Base-by-base conservation (phyloP, 2,329 filamentous ascomycete species). In the Penicillium corylophilum region DNA sequence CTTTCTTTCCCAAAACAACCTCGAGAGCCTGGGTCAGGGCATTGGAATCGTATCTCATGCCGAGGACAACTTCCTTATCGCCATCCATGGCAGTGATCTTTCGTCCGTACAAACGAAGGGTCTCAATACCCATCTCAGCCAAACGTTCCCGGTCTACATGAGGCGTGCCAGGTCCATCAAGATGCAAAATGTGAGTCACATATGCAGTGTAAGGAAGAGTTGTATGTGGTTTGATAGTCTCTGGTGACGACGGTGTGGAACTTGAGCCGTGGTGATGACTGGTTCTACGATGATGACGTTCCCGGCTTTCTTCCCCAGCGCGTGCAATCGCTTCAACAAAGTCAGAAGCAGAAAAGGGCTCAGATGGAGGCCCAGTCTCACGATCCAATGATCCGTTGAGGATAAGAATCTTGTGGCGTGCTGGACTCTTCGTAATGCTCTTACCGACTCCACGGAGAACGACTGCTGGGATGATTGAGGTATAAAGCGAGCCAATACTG, bases 401-500 rank as follows among this genome's bases (percentile, higher is more conserved):
- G 23, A 96, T 88, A 7, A 96, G 75, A 16, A 96, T 87, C 68
- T 94, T 95, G 64, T 86, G 82, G 7, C 82, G 75, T 1, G 77
- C 63, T 0, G 77, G 72, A 23, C 72, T 77, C 13, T 73, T 71
- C 1, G 79, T 74, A 20, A 90, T 77, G 0, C 84, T 83, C 18
- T 83, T 78, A 0, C 89, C 90, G 0, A 95, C 85, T 4, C 88
- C 89, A 22, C 84, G 81, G 6, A 96, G 79, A 5, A 97, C 82
- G 1, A 97, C 75, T 15, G 85, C 91, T 0, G 93, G 93, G 1
- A 96, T 80, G 29, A 97, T 83, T 5, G 88, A 93, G 0, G 93
- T 97, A 71, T 95, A 97, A 0, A 97, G 77, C 1, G 87, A 92
- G n/a, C 94, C 94, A 53, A 97, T 95, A 70, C 88, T 92, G 74